These are phyloP conservation scores for Ophiostoma himal-ulmi DNA, from an alignment of 2,329 filamentous ascomycete genomes.

Conservation along the genomic window DNA sequence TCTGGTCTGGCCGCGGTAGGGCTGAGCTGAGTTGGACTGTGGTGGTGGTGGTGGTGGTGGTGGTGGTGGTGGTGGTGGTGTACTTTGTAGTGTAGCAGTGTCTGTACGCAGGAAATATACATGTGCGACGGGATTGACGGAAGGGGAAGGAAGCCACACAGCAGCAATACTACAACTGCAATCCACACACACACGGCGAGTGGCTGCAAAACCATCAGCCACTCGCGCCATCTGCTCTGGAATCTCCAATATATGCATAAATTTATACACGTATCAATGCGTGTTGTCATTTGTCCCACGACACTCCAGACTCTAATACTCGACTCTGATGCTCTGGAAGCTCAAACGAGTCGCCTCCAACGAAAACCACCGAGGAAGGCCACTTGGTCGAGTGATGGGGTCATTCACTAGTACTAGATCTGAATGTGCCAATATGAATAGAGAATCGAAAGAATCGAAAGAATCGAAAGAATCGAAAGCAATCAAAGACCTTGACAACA, in stretches of 20 bases:
- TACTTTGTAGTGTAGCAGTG: neutral
- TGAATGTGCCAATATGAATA: neutral
- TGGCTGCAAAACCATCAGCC: neutral
- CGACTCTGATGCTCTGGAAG: neutral
- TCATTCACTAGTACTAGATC: neutral
- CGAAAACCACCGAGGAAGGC: neutral
- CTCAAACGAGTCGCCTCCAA: neutral
- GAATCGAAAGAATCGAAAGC: neutral
- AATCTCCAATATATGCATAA: too few relatives aligned
- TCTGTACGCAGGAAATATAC: neutral
- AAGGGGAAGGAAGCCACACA: neutral
- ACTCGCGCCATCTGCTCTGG: neutral
- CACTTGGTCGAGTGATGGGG: neutral
- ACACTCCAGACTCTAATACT: neutral
- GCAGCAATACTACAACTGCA: neutral
- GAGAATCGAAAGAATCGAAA: neutral
- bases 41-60: neutral
- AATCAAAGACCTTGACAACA: too few relatives aligned
- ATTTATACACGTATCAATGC: too few relatives aligned
- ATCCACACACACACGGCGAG: neutral
- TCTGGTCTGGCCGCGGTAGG: constrained; percentile 7
- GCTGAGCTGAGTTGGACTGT: neutral
- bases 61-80: neutral
- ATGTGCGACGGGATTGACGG: neutral
- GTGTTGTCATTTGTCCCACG: neutral